Conservation (phyloP, 371 early-diverging fungal species). For the Mucor velutinosus region DNA sequence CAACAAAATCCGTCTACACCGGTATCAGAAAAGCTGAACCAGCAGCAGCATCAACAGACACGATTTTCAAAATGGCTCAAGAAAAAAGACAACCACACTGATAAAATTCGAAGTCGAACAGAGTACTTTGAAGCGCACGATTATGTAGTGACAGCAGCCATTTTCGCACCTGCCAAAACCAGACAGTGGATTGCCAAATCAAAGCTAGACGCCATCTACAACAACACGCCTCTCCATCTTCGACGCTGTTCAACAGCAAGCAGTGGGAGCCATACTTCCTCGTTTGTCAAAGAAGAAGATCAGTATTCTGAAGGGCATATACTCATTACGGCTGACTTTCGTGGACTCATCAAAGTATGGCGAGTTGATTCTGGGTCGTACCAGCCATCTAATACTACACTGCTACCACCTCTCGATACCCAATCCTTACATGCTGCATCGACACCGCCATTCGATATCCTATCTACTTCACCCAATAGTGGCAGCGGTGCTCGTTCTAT, state of each 20-base stretch:
- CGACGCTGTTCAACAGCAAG: constrained; percentile 17
- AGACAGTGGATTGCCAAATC: constrained; percentile 52
- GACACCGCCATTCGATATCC: not conserved
- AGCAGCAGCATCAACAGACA: constrained; percentile 7
- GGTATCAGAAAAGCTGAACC: not conserved
- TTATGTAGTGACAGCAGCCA: constrained; percentile 56
- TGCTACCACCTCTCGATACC: not conserved
- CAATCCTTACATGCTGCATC: not conserved
- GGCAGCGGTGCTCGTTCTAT: not conserved
- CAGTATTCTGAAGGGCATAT: constrained; percentile 54
- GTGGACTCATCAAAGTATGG: constrained; percentile 66
- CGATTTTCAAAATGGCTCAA: constrained; percentile 28
- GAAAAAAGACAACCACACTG: constrained; percentile 10
- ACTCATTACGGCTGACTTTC: constrained; percentile 60
- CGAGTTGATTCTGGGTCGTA: constrained; percentile 51
- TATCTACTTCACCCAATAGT: not conserved
- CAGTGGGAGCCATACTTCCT: not conserved
- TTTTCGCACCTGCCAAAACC: constrained; percentile 66
- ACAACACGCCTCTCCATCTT: constrained; percentile 16
- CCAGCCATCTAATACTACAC: not conserved
- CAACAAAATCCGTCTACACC: not conserved
- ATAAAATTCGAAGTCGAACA: constrained; percentile 28
- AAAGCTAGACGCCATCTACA: constrained; percentile 47
- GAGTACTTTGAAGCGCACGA: constrained; percentile 54
- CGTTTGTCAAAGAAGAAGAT: constrained; percentile 17